A percentile compares a stretch with the other conserved stretches of the same genome.
phyloP scores from a whole-genome alignment of 2,329 filamentous ascomycete species.

The Trichophyton simii region DNA sequence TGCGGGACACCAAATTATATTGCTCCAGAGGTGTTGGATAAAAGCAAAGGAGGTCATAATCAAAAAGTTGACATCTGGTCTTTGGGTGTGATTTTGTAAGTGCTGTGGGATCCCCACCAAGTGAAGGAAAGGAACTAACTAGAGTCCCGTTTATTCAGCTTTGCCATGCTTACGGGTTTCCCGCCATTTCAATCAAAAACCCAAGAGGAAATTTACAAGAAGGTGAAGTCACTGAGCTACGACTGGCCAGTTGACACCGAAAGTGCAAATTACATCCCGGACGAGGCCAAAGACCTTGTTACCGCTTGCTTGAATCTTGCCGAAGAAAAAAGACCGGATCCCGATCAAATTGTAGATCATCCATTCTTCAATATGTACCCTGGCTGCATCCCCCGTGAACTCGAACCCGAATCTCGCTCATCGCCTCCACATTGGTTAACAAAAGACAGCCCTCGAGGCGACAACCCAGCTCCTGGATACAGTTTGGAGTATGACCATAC shows the following conservation, averaged over 20 bases:
- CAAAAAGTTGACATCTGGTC: constrained; percentile 99
- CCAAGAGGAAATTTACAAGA: constrained; percentile 41
- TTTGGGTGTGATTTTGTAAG: constrained; percentile 86
- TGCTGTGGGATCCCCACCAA: constrained; percentile 1
- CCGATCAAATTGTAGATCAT: constrained; percentile 39
- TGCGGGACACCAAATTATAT: constrained; percentile 98
- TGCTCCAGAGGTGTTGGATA: constrained; percentile 88
- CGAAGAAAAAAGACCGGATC: constrained; percentile 37
- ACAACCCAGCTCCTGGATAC: constrained; percentile 32
- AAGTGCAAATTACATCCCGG: constrained; percentile 34
- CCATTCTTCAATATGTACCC: constrained; percentile 40
- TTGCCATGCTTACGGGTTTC: constrained; percentile 91
- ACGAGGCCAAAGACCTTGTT: constrained; percentile 38
- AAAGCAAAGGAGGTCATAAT: constrained; percentile 86
- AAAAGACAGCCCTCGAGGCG: constrained; percentile 32
- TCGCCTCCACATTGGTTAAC: constrained; percentile 34
- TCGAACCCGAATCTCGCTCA: constrained; percentile 30
- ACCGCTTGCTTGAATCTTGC: constrained; percentile 36
- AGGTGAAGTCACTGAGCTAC: constrained; percentile 37
- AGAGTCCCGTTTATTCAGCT: constrained; percentile 40
- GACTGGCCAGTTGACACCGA: constrained; percentile 37
- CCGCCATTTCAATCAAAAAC: constrained; percentile 81
- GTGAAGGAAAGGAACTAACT: background rate
- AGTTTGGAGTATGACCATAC: constrained; percentile 33
- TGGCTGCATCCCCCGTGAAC: constrained; percentile 34